Conservation (phyloP, 257 asterid genomes). For the Linaria vulgaris region DNA sequence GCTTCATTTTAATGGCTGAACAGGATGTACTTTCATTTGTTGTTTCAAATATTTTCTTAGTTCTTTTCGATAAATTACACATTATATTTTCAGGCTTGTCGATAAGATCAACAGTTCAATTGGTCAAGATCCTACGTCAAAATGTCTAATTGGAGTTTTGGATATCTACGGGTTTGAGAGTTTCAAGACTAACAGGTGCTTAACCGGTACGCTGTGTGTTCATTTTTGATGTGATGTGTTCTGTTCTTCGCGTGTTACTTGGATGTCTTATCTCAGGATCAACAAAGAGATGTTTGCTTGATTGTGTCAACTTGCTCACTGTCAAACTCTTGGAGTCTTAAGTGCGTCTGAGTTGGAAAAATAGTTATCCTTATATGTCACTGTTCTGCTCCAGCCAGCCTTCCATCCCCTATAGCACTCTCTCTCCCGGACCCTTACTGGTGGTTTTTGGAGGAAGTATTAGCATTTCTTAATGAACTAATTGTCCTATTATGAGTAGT, state of each 20-base stretch:
- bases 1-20: conserved; percentile 26
- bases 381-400: not conserved
- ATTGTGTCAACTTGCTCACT: not conserved
- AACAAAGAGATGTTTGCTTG: conserved; percentile 19
- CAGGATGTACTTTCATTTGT: not conserved
- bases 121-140: conserved; percentile 76
- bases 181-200: conserved; percentile 96
- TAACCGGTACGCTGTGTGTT: conserved; percentile 68
- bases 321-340: conserved; percentile 7
- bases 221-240: conserved; percentile 33
- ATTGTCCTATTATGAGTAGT: not conserved
- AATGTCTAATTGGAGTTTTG: conserved; percentile 70
- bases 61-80: not conserved
- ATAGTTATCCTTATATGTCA: not conserved
- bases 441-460: not conserved
- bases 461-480: not conserved
- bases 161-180: conserved; percentile 92
- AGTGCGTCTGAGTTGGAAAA: not conserved
- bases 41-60: not conserved
- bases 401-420: too few species aligned
- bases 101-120: conserved; percentile 68
- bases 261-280: conserved; percentile 19
- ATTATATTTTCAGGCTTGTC: conserved; percentile 61
- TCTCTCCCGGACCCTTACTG: conserved; percentile 1
- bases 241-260: conserved; percentile 21